Percentiles rank a stretch among this genome's conserved stretches.
phyloP scores from a whole-genome alignment of 2,329 filamentous ascomycete species.

The Pseudocercospora fijiensis region DNA sequence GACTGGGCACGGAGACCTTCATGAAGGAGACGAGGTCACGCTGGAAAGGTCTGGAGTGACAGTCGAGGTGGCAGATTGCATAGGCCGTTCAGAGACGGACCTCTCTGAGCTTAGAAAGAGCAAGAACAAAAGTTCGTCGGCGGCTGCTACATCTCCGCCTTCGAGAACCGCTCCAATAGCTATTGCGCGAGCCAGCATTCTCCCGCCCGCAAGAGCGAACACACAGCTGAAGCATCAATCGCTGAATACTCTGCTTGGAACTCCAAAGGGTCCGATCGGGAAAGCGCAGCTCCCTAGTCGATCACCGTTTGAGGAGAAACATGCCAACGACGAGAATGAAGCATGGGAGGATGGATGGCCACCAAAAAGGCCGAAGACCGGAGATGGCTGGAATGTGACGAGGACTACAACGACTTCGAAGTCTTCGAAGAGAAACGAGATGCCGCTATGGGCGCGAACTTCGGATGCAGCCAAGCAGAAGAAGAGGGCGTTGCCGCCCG shows the following conservation, averaged over 20 bases:
- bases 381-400: constrained; percentile 25
- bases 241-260: constrained; percentile 64
- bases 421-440: constrained; percentile 15
- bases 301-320: constrained; percentile 66
- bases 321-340: constrained; percentile 35
- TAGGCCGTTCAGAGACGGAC: constrained; percentile 74
- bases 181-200: constrained; percentile 8
- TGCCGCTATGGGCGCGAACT: constrained; percentile 32
- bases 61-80: constrained; percentile 74
- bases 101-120: constrained; percentile 73
- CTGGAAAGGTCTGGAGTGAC: constrained; percentile 73
- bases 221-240: constrained; percentile 56
- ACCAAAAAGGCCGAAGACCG: constrained; percentile 43
- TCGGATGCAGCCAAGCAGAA: constrained; percentile 29
- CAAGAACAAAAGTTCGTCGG: constrained; percentile 48
- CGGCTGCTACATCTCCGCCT: constrained; percentile 9
- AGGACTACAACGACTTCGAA: constrained; percentile 18
- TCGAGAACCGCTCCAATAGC: constrained; percentile 23
- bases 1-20: constrained; percentile 65
- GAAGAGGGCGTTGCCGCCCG: constrained; percentile 19
- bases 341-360: constrained; percentile 38
- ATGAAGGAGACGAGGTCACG: constrained; percentile 77
- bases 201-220: constrained; percentile 22
- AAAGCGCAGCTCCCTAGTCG: constrained; percentile 58
- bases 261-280: constrained; percentile 62